These are phyloP conservation scores for Friedmanniomyces simplex DNA, from an alignment of 495 filamentous ascomycete species.

Conservation along the genomic window DNA sequence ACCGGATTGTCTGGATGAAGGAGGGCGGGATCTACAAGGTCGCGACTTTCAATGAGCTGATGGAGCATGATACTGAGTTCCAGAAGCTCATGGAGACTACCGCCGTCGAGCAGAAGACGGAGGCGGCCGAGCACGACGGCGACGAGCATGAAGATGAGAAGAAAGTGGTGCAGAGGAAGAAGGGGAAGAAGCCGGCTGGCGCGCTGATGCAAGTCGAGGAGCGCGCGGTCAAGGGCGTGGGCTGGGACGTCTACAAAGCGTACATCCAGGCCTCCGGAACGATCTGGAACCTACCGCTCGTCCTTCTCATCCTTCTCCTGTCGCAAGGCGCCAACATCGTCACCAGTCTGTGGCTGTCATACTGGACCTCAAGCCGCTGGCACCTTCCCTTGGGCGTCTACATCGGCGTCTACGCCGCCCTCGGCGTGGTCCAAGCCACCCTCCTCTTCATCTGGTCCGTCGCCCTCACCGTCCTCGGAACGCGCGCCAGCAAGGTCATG, in stretches of 20 bases:
- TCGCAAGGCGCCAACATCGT: constrained; percentile 75
- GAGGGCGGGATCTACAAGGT: constrained; percentile 70
- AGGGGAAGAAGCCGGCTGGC: constrained; percentile 42
- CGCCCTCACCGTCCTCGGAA: constrained; percentile 63
- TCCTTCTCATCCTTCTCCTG: constrained; percentile 55
- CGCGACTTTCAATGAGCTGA: constrained; percentile 80
- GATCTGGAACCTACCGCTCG: constrained; percentile 54
- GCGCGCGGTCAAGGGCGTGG: constrained; percentile 65
- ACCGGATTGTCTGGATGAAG: constrained; percentile 86
- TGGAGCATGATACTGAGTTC: constrained; percentile 63
- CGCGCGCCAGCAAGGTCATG: constrained; percentile 70
- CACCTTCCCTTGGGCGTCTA: constrained; percentile 35
- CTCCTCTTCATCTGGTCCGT: constrained; percentile 70
- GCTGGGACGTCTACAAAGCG: constrained; percentile 70
- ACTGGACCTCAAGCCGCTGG: constrained; percentile 72
- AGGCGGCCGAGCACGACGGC: constrained; percentile 34
- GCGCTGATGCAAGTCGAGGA: constrained; percentile 90
- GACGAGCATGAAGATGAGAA: constrained; percentile 36
- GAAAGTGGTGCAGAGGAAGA: constrained; percentile 49
- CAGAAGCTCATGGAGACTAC: constrained; percentile 74
- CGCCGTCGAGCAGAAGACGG: constrained; percentile 53
- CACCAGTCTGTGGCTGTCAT: constrained; percentile 86
- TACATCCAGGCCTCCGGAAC: constrained; percentile 74
- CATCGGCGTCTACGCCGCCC: constrained; percentile 75
- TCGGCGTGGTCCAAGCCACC: constrained; percentile 60